Evolutionary conservation across 2,329 filamentous ascomycete species (phyloP).

Genomic region (Fusarium avenaceum): DNA sequence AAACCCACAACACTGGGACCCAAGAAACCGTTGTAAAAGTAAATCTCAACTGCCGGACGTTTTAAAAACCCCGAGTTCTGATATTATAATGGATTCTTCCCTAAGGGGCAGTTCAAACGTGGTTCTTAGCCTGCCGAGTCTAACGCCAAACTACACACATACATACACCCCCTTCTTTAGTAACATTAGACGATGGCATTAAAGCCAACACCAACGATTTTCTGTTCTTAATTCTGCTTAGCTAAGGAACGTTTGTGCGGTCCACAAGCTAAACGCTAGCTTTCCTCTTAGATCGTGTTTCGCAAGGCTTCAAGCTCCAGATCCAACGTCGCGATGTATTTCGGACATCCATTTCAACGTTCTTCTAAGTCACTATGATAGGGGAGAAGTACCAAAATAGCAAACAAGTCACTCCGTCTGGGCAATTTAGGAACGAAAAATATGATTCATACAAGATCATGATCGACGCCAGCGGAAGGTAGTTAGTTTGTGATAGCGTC

Average conservation of each 20-base stretch:
- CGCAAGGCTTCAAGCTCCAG: background rate
- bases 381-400: background rate
- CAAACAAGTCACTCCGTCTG: background rate
- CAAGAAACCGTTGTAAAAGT: slow-evolving; percentile 15
- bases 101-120: background rate
- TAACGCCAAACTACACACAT: background rate
- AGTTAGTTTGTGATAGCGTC: slow-evolving; percentile 9
- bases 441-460: background rate
- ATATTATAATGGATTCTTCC: background rate
- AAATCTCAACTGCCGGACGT: slow-evolving; percentile 10
- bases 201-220: background rate
- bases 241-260: slow-evolving; percentile 1
- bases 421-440: background rate
- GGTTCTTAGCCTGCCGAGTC: background rate
- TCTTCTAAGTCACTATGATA: background rate
- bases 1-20: slow-evolving; percentile 5
- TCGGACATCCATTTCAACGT: slow-evolving; percentile 5
- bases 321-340: slow-evolving; percentile 8
- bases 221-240: background rate
- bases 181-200: slow-evolving; percentile 12
- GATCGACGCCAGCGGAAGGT: slow-evolving; percentile 13
- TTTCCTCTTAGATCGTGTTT: background rate
- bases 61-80: slow-evolving; percentile 1
- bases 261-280: background rate
- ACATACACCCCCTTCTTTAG: background rate